phyloP scores from a whole-genome alignment of 1,139 yeast species.

The Taphrina pruni region DNA sequence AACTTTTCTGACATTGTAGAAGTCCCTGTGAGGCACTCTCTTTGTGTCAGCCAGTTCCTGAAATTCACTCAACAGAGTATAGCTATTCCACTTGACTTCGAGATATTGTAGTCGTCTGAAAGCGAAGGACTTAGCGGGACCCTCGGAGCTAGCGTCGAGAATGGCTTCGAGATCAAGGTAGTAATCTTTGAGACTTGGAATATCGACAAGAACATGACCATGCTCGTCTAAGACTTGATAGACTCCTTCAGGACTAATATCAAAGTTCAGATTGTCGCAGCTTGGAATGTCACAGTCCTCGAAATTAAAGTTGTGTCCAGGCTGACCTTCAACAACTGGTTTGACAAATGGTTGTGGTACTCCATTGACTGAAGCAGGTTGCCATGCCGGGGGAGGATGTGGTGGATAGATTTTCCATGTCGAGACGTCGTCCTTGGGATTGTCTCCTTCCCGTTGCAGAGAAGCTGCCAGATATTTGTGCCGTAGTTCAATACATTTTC shows the following conservation, averaged over 20 bases:
- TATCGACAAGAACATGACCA: slow-evolving; percentile 51
- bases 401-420: slow-evolving; percentile 86
- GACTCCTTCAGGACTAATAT: slow-evolving; percentile 67
- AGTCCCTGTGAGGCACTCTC: slow-evolving; percentile 90
- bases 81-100: slow-evolving; percentile 96
- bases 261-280: slow-evolving; percentile 59
- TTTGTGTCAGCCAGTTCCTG: slow-evolving; percentile 89
- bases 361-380: slow-evolving; percentile 46
- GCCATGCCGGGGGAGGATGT: slow-evolving; percentile 93
- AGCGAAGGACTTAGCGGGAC: slow-evolving; percentile 97
- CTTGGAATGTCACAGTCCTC: slow-evolving; percentile 70
- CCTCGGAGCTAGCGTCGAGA: slow-evolving; percentile 78
- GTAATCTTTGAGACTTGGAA: slow-evolving; percentile 82
- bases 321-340: slow-evolving; percentile 47
- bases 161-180: slow-evolving; percentile 80
- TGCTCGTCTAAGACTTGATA: slow-evolving; percentile 63
- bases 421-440: slow-evolving; percentile 73
- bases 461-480: slow-evolving; percentile 75
- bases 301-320: slow-evolving; percentile 66
- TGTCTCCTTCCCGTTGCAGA: slow-evolving; percentile 71
- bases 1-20: slow-evolving; percentile 96
- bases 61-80: slow-evolving; percentile 83
- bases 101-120: slow-evolving; percentile 89
- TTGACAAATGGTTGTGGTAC: slow-evolving; percentile 47
- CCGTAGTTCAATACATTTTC: slow-evolving; percentile 74